Evolutionary conservation across 2,329 filamentous ascomycete genomes (phyloP), one percentile per base, ranked within the genome.

Genomic region (Aspergillus unguis): DNA sequence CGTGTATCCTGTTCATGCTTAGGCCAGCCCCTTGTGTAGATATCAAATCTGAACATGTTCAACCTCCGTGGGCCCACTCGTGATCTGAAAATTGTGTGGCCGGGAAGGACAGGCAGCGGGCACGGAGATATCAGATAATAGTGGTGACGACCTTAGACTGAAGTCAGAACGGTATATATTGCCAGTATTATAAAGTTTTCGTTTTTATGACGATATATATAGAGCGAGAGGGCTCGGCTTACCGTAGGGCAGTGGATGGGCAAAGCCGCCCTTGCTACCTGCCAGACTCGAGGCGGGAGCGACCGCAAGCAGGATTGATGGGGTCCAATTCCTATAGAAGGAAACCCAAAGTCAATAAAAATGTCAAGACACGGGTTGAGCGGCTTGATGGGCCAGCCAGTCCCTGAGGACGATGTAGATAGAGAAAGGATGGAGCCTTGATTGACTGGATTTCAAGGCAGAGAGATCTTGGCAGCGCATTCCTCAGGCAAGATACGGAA

Each of bases 401-500:
- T 23, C 42, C 46, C 41, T 42, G 36, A 23, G 35, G 46, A 45
- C 42, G 46, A 50, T 42, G 51, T 37, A 40, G 41, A 35, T 11
- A 6, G 46, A 35, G 11, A 36, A 32, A 31, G 40, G 40, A 9
- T 32, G 37, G 25, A 33, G 31, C 26, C 29, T 46, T 32, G 44
- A 40, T 52, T 36, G 47, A 43, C 57, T 62, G 55, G 58, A 53
- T 58, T 58, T 57, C 59, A 56, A 53, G 44, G 57, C 55, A 51
- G 55, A 25, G 25, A 38, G 49, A 26, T 48, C 54, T 53, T 53
- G 51, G 51, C 58, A 55, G 66, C 67, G 65, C 68, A 67, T 64
- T 66, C 68, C 54, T 68, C 64, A 67, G 64, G 65, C 67, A 65
- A 64, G 58, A 58, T 44, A 36, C 44, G 50, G 54, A 57, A 59